Evolutionary conservation across 2,329 filamentous ascomycete species (phyloP).

Genomic region (Colletotrichum falcatum): DNA sequence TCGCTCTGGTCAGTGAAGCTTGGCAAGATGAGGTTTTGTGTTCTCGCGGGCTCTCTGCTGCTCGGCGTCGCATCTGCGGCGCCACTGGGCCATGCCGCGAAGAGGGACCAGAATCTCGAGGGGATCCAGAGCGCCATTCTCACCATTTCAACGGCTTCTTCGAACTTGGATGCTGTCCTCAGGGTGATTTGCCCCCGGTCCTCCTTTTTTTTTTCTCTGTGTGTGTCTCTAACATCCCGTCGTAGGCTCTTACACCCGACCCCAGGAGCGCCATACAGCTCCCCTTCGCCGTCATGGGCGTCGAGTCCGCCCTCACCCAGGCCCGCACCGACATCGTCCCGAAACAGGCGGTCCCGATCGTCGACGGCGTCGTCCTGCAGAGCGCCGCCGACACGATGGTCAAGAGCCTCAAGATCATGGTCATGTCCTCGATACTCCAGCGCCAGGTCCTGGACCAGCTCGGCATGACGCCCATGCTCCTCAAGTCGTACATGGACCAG

Average conservation of each 20-base stretch:
- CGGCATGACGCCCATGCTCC: conserved; percentile 17
- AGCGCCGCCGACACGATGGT: conserved; percentile 22
- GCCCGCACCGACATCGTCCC: conserved; percentile 31
- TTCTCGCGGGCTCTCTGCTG: conserved; percentile 6
- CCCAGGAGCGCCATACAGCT: conserved; percentile 22
- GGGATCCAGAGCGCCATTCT: conserved; percentile 22
- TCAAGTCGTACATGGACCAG: conserved; percentile 31
- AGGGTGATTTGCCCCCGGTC: neutral
- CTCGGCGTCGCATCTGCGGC: conserved; percentile 7
- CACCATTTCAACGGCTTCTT: conserved; percentile 10
- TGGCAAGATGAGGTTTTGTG: conserved; percentile 10
- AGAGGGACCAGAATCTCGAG: conserved; percentile 5
- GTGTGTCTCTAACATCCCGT: neutral
- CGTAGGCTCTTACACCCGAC: conserved; percentile 26
- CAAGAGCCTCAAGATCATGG: conserved; percentile 40
- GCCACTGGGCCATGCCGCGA: neutral
- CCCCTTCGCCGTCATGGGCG: neutral
- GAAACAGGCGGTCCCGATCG: conserved; percentile 44
- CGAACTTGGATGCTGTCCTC: conserved; percentile 14
- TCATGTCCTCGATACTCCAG: conserved; percentile 38
- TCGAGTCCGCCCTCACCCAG: conserved; percentile 36
- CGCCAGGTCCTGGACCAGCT: conserved; percentile 32
- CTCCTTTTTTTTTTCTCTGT: too few species aligned
- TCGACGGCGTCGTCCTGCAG: conserved; percentile 42
- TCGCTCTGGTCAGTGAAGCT: conserved; percentile 9